Base-by-base conservation (phyloP, 805 yeast species). In the Saccharomyces jurei region DNA sequence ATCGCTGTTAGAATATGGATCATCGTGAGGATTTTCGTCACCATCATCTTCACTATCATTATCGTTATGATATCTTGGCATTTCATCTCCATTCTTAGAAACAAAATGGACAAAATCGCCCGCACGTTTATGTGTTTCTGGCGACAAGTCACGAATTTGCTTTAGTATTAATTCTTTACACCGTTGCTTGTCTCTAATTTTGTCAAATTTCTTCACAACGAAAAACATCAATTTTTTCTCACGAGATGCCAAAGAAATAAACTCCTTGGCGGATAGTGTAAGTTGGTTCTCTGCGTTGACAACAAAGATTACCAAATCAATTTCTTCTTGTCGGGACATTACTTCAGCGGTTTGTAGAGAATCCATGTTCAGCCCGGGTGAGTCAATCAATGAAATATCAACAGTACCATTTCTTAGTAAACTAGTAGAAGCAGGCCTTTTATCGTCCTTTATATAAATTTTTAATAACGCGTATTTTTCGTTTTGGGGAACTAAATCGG, bases 221-320 rank as follows among this genome's bases (percentile, higher is more conserved):
- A 94, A 90, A 67, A 95, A 94, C 52, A 94, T 88, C 59, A 91
- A 80, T 57, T 92, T 84, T 72, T 90, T 92, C 63, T 94, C 99
- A 52, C 84, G 83, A 1, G 97, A 90, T 0, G 97, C 96, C 41
- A 88, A 81, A 1, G 92, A 77, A 52, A 94, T 89, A 65, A 94
- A 95, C 65, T 94, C 99, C 60, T 89, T 86, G 0, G 97, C 98
- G 0, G 96, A 87, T 54, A 90, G 74, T 0, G 99, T 94, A 67
- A 94, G 87, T 66, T 94, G 97, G 64, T 94, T 95, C 65, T 91
- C 98, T 0, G 99, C 96, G 68, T 86, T 88, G 2, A 94, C 96
- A 2, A 95, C 98, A 74, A 94, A 95, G 0, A 94, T 92, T 2
- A 94, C 96, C 60, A 94, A 77, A 68, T 94, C 99, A 58, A 94